Evolutionary conservation across 768 basidiomycete genomes (phyloP), one percentile per base, ranked within the genome.

Genomic region (Tylopilus subfusipes): DNA sequence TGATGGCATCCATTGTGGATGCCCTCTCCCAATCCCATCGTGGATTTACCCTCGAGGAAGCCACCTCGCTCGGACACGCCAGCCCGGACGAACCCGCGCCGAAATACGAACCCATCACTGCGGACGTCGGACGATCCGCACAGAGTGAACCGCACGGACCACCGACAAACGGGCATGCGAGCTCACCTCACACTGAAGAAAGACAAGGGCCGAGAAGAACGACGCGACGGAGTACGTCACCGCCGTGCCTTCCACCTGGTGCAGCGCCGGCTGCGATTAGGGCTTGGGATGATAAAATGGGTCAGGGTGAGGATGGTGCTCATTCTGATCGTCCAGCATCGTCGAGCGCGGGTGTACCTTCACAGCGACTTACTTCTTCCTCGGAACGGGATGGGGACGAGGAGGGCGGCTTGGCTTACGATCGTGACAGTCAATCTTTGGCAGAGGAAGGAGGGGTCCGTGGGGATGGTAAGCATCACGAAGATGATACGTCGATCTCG

Each of bases 211-310:
- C 54, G 6, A 69, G 69, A 63, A 69, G 61, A 52, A 36, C 63
- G 18, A 58, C 61, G 14, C 55, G 67, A 56, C 64, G 67, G 33
- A 65, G 64, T 72, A 73, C 56, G 11, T 72, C 72, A 11, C 75
- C 74, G 6, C 68, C 67, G n/a, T 73, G 62, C 12, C 76, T 75
- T 16, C 76, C 80, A 5, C 73, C 74, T 12, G 77, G 76, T 29
- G 76, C 77, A 16, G 76, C 75, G 25, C 70, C 72, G 59, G 59
- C 72, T 47, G 58, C 53, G 60, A 72, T 57, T 68, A 75, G 68
- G 55, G 68, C 68, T 44, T 73, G 72, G 57, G 72, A 72, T 56
- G 69, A 69, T 51, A 68, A 66, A 67, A 55, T 68, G 54, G 69
- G 64, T 50, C 68, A 67, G 59, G 63, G 67, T 64, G 67, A 65